Conservation (phyloP, 2,329 filamentous ascomycete species). For the Gaeumannomyces tritici region DNA sequence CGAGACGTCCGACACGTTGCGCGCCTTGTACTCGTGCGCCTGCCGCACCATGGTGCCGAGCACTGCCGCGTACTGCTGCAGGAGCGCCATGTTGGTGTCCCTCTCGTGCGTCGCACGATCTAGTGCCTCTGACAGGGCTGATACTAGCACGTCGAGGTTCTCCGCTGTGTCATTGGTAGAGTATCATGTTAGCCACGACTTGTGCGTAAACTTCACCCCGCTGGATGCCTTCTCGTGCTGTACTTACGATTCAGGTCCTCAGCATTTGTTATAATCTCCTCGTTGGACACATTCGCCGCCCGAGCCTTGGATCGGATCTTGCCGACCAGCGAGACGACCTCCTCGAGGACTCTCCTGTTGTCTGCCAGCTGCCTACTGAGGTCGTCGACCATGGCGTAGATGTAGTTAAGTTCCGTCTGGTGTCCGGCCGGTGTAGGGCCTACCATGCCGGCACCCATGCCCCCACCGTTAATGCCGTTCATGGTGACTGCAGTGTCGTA, state of each 20-base stretch:
- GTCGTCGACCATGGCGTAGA: slow-evolving; percentile 59
- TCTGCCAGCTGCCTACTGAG: slow-evolving; percentile 53
- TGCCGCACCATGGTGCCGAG: slow-evolving; percentile 50
- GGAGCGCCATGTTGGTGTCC: slow-evolving; percentile 49
- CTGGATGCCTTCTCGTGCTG: not conserved
- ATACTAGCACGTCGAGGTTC: slow-evolving; percentile 43
- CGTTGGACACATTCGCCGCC: slow-evolving; percentile 42
- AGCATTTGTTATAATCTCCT: slow-evolving; percentile 46
- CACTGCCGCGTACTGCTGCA: slow-evolving; percentile 47
- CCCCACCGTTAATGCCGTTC: slow-evolving; percentile 41
- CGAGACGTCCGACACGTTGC: slow-evolving; percentile 50
- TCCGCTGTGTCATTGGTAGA: not conserved
- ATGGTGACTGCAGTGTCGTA: slow-evolving; percentile 17
- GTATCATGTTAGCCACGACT: not conserved
- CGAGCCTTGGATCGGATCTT: slow-evolving; percentile 48
- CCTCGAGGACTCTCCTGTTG: slow-evolving; percentile 51
- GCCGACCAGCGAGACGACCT: slow-evolving; percentile 54
- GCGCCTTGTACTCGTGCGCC: slow-evolving; percentile 56
- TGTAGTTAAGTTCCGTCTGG: slow-evolving; percentile 58
- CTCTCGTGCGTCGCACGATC: slow-evolving; percentile 51
- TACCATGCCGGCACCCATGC: slow-evolving; percentile 32
- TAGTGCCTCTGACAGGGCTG: slow-evolving; percentile 50
- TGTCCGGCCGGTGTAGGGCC: slow-evolving; percentile 57
- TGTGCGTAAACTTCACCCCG: not conserved
- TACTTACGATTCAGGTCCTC: slow-evolving; percentile 46